phyloP scores from a whole-genome alignment of 2,329 filamentous ascomycete species.

The Stagonosporopsis vannaccii region DNA sequence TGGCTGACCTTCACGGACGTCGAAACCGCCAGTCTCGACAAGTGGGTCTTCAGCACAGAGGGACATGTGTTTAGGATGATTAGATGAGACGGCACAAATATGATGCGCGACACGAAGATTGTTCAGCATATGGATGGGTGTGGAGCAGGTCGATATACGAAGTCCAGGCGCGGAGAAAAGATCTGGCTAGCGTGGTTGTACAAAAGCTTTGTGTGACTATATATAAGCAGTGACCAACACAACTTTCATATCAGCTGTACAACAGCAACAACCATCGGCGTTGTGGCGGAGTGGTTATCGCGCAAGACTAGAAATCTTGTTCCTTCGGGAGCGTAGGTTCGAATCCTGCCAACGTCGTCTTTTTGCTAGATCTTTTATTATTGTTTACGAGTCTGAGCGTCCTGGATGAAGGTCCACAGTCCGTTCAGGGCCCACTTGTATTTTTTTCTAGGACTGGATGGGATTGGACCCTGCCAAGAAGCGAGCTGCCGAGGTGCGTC shows the following conservation, averaged over 20 bases:
- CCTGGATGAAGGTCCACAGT: not conserved
- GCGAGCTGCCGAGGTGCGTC: not conserved
- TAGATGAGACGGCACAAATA: slow-evolving; percentile 26
- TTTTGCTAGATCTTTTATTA: slow-evolving; percentile 22
- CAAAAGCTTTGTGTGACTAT: not conserved
- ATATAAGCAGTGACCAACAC: not conserved
- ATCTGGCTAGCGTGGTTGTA: not conserved
- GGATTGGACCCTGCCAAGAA: slow-evolving; percentile 5
- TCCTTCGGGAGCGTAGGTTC: slow-evolving; percentile 53
- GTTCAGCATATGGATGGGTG: not conserved
- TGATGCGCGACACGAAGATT: not conserved
- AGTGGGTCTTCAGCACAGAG: slow-evolving; percentile 56
- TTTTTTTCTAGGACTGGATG: not conserved
- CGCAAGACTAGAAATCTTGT: slow-evolving; percentile 54
- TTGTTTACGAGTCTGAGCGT: not conserved
- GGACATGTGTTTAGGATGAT: slow-evolving; percentile 52
- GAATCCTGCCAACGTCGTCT: slow-evolving; percentile 49
- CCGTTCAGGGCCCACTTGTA: not conserved
- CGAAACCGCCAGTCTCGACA: slow-evolving; percentile 48
- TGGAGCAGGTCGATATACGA: no score
- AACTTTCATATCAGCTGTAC: slow-evolving; percentile 1
- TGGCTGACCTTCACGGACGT: slow-evolving; percentile 50
- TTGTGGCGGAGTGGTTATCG: slow-evolving; percentile 53
- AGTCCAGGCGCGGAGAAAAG: not conserved
- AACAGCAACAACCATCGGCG: slow-evolving; percentile 30